Evolutionary conservation across 495 filamentous ascomycete genomes (phyloP).

Genomic region (Sphaerosporella brunnea): DNA sequence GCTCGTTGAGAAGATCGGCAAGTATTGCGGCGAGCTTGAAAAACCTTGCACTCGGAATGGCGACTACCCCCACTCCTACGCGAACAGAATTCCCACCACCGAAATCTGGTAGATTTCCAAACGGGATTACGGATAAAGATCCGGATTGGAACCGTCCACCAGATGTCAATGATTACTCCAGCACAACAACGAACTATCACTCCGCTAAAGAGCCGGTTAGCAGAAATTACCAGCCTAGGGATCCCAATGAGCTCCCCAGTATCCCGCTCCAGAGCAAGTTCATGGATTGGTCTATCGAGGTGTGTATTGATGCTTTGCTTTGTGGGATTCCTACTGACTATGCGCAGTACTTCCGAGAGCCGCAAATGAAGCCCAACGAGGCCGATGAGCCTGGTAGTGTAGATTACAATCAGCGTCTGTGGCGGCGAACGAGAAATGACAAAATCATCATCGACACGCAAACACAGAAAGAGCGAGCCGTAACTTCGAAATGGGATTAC

Average conservation of each 20-base stretch:
- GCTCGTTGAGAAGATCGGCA: conserved; percentile 47
- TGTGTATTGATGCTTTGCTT: no score
- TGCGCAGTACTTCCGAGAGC: conserved; percentile 89
- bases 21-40: conserved; percentile 58
- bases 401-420: conserved; percentile 92
- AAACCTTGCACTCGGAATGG: conserved; percentile 42
- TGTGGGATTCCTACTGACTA: no score
- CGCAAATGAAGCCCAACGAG: conserved; percentile 93
- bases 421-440: conserved; percentile 85
- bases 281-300: conserved; percentile 85
- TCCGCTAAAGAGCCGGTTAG: conserved; percentile 59
- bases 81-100: conserved; percentile 29
- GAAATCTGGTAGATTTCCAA: conserved; percentile 19
- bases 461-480: conserved; percentile 71
- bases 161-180: conserved; percentile 49
- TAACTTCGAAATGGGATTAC: conserved; percentile 67
- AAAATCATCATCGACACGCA: conserved; percentile 80
- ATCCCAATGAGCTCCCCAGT: conserved; percentile 35
- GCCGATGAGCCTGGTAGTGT: conserved; percentile 89
- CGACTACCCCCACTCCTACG: not conserved
- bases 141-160: conserved; percentile 59
- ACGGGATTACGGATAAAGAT: conserved; percentile 28
- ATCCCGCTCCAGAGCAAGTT: conserved; percentile 71
- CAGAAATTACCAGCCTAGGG: conserved; percentile 47
- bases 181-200: conserved; percentile 49